These are phyloP conservation scores for Stephania yunnanensis DNA, from an alignment of 164 flowering plant genomes.

Conservation along the genomic window DNA sequence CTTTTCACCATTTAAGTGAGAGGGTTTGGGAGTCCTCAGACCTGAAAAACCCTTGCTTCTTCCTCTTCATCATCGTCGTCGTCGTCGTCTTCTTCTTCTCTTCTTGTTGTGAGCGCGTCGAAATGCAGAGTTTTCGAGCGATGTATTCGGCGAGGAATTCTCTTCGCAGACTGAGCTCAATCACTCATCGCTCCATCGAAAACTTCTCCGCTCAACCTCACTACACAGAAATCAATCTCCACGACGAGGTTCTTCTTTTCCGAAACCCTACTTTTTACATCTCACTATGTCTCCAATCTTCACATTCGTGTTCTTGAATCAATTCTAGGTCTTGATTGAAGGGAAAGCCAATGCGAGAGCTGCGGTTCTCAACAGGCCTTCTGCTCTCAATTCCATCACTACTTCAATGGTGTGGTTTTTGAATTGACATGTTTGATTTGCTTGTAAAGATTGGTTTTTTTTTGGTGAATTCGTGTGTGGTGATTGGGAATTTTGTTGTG, in stretches of 20 bases:
- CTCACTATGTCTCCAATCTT: background rate
- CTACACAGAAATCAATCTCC: slow-evolving; percentile 31
- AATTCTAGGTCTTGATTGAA: slow-evolving; percentile 70
- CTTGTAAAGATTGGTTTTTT: background rate
- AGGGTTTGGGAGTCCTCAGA: no score
- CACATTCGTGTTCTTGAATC: background rate
- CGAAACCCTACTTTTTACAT: background rate
- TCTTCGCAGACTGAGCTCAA: slow-evolving; percentile 19
- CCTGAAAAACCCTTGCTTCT: no score
- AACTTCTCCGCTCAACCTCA: slow-evolving; percentile 44
- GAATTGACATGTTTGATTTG: background rate
- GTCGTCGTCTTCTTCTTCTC: no score
- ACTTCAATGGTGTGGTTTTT: slow-evolving; percentile 49
- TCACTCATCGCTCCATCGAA: slow-evolving; percentile 22
- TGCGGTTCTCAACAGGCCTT: slow-evolving; percentile 75
- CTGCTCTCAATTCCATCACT: slow-evolving; percentile 70
- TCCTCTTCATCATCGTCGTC: no score
- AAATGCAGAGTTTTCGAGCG: slow-evolving; percentile 41
- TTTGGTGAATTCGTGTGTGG: background rate
- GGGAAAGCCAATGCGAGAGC: slow-evolving; percentile 73
- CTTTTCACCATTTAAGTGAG: no score
- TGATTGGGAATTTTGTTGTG: background rate
- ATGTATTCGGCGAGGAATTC: slow-evolving; percentile 22
- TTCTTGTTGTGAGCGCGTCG: background rate
- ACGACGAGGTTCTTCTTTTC: slow-evolving; percentile 37